Conservation (phyloP, 169 alveolate species). For the Perkinsus olseni region DNA sequence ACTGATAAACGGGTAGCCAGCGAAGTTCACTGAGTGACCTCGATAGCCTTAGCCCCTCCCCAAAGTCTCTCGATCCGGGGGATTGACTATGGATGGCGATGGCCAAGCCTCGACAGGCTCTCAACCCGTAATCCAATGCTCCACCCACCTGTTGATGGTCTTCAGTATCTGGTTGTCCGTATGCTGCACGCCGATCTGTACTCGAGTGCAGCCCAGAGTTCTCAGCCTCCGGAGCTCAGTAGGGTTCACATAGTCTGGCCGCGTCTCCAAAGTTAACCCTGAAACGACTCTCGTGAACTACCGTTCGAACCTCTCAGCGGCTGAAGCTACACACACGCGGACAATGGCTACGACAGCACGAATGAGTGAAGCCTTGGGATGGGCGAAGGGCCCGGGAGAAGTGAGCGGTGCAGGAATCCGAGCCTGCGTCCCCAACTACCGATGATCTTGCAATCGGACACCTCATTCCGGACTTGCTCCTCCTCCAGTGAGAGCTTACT, state of each 20-base stretch:
- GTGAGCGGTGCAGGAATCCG: no score
- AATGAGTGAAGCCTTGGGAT: not conserved
- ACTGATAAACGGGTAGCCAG: no score
- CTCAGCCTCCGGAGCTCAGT: conserved; percentile 66
- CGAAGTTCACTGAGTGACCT: no score
- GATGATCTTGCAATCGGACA: conserved; percentile 46
- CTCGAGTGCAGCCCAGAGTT: conserved; percentile 81
- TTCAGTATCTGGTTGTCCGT: conserved; percentile 67
- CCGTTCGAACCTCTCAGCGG: not conserved
- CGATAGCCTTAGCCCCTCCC: no score
- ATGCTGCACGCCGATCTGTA: conserved; percentile 88
- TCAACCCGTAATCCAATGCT: not conserved
- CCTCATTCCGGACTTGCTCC: conserved; percentile 51
- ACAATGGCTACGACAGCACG: not conserved
- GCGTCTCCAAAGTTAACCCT: conserved; percentile 72
- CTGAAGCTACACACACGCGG: not conserved
- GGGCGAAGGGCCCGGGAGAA: not conserved
- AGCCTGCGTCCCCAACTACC: conserved; percentile 37
- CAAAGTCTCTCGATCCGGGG: no score
- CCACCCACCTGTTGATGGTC: conserved; percentile 56
- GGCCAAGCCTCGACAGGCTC: no score
- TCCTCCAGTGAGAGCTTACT: conserved; percentile 35
- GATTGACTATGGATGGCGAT: no score
- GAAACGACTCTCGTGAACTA: conserved; percentile 10
- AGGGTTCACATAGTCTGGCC: conserved; percentile 81